Evolutionary conservation across 768 basidiomycete genomes (phyloP).

Genomic region (Leccinum broughii): DNA sequence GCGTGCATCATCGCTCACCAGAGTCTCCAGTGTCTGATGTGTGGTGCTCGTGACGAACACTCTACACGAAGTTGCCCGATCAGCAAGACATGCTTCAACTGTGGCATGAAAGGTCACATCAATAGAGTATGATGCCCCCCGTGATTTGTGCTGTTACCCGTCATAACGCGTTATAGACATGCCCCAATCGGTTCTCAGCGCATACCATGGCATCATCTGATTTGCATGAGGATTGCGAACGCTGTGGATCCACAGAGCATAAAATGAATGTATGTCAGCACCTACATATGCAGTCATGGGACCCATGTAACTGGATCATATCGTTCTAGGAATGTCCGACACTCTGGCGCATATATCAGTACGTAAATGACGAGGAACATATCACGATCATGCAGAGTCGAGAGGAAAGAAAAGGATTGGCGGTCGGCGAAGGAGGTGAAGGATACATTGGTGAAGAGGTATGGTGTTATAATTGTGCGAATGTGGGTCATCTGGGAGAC

Average conservation of each 20-base stretch:
- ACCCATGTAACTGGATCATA: background rate
- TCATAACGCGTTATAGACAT: slow-evolving; percentile 46
- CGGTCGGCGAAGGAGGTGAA: slow-evolving; percentile 71
- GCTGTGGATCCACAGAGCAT: slow-evolving; percentile 68
- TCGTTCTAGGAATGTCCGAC: slow-evolving; percentile 73
- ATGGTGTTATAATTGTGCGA: slow-evolving; percentile 85
- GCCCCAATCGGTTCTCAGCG: slow-evolving; percentile 58
- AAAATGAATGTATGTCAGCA: slow-evolving; percentile 54
- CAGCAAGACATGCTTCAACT: slow-evolving; percentile 76
- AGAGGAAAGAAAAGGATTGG: slow-evolving; percentile 47
- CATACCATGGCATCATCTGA: slow-evolving; percentile 15
- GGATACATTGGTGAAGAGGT: slow-evolving; percentile 71
- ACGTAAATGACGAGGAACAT: slow-evolving; percentile 58
- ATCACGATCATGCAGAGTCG: slow-evolving; percentile 45
- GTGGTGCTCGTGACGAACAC: slow-evolving; percentile 80
- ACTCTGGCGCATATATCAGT: slow-evolving; percentile 78
- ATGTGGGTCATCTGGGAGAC: slow-evolving; percentile 74
- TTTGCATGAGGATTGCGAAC: slow-evolving; percentile 54
- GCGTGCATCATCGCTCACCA: slow-evolving; percentile 1
- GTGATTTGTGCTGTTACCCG: background rate
- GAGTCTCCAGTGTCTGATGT: slow-evolving; percentile 65
- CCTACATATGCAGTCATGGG: background rate
- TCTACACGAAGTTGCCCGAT: slow-evolving; percentile 76
- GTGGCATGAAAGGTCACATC: slow-evolving; percentile 84
- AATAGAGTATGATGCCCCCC: slow-evolving; percentile 45